A percentile compares a stretch with the other conserved stretches of the same genome.
Evolutionary conservation across 2,329 filamentous ascomycete genomes (phyloP).

Genomic region (Helicocarpus griseus): DNA sequence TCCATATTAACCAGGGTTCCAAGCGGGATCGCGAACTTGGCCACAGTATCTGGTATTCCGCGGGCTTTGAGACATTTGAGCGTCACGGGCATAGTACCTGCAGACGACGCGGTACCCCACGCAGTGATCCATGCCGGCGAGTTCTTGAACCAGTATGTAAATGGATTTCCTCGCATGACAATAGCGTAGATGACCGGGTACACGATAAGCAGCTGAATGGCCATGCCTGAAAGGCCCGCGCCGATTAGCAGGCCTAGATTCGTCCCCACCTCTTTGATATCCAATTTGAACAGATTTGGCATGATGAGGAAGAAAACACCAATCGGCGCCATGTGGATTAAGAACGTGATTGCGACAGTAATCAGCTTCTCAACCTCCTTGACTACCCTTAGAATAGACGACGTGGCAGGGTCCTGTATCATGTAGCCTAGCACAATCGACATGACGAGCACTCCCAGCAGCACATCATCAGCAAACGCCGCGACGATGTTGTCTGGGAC

Average conservation of each 20-base stretch:
- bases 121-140: slow-evolving; percentile 46
- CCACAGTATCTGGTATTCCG: slow-evolving; percentile 35
- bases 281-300: slow-evolving; percentile 42
- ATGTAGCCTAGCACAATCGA: slow-evolving; percentile 40
- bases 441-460: slow-evolving; percentile 40
- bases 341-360: slow-evolving; percentile 37
- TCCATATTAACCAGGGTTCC: slow-evolving; percentile 46
- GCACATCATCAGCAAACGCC: slow-evolving; percentile 38
- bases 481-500: slow-evolving; percentile 41
- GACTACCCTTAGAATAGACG: slow-evolving; percentile 34
- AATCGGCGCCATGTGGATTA: slow-evolving; percentile 42
- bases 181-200: slow-evolving; percentile 36
- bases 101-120: slow-evolving; percentile 46
- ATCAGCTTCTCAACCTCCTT: slow-evolving; percentile 42
- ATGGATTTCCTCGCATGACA: slow-evolving; percentile 39
- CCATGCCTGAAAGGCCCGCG: slow-evolving; percentile 38
- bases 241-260: slow-evolving; percentile 45
- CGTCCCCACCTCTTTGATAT: slow-evolving; percentile 38
- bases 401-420: slow-evolving; percentile 29
- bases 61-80: slow-evolving; percentile 33
- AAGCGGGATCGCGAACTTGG: slow-evolving; percentile 40
- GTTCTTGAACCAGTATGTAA: slow-evolving; percentile 38
- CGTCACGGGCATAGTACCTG: slow-evolving; percentile 44
- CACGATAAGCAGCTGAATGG: slow-evolving; percentile 39
- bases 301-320: slow-evolving; percentile 48